Evolutionary conservation across 306 rosid species (phyloP), one percentile per base, ranked within the genome.

Genomic region (Fragaria ananassa): DNA sequence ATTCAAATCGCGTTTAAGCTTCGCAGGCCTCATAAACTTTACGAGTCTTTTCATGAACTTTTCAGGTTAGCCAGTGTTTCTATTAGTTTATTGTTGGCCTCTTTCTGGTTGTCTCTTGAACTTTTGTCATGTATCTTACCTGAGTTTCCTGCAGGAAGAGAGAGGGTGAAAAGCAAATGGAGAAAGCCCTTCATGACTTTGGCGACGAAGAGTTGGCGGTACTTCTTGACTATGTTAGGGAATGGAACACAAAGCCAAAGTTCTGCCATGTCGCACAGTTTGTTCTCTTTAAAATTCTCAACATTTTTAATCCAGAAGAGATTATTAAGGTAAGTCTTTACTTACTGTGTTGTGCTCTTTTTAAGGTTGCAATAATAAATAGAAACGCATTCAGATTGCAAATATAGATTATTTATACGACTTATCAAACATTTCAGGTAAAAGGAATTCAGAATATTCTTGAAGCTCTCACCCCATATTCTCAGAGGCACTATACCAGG

Each of bases 221-320:
- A 76, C 84, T 92, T 63, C 82, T 95, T 84, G 91, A 85, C 67
- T 89, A 92, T 81, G 74, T 89, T 57, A 85, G 97, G 68, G 97
- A 95, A 76, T 95, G 97, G 98, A 95, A 95, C 84, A 83, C 97
- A 31, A 95, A 90, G 74, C 93, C 98, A 44, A 95, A 90, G 82
- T 86, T 83, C 64, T 92, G 96, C 84, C 92, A 95, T 75, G 93
- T 92, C 75, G 93, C 97, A 49, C 98, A 95, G 72, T 86, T 83
- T 3, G 93, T 92, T 82, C 91, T 95, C 76, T 89, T 72, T 80
- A 89, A 86, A 79, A 82, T 89, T 78, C 92, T 95, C 88, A 87
- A 81, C 84, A 83, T 85, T 84, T 83, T 90, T 74, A 86, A 89
- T 81, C 97, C 98, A 54, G 87, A 87, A 63, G 91, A 86, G 71